Evolutionary conservation across 2,329 filamentous ascomycete genomes (phyloP).

Genomic region (Aspergillus persii): DNA sequence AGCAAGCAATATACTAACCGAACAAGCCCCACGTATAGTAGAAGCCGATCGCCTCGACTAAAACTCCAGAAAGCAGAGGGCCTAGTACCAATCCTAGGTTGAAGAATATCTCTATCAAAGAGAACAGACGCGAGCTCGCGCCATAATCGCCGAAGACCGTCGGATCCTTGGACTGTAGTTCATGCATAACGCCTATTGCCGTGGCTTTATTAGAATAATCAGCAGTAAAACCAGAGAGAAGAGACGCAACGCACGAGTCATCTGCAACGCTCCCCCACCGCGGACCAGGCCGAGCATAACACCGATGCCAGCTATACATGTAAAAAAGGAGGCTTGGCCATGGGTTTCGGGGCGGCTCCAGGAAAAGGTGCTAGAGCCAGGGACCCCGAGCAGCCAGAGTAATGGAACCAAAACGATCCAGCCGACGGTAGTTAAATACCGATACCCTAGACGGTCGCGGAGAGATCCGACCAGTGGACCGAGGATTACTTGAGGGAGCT

Average conservation of each 20-base stretch:
- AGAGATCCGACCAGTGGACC: constrained; percentile 58
- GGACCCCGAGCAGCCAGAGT: constrained; percentile 25
- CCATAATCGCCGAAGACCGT: constrained; percentile 26
- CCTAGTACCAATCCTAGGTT: constrained; percentile 24
- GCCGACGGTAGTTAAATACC: constrained; percentile 19
- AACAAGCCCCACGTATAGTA: constrained; percentile 16
- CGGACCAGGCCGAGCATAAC: constrained; percentile 20
- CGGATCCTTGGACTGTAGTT: constrained; percentile 17
- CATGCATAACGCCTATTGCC: constrained; percentile 19
- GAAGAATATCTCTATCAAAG: constrained; percentile 21
- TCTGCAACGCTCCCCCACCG: constrained; percentile 26
- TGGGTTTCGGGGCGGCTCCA: constrained; percentile 21
- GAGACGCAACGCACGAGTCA: constrained; percentile 21
- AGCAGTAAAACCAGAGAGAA: background rate
- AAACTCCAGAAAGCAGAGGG: constrained; percentile 18
- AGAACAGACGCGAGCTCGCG: constrained; percentile 23
- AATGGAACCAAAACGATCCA: constrained; percentile 19
- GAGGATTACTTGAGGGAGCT: constrained; percentile 56
- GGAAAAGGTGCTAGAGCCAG: constrained; percentile 22
- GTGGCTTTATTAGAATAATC: background rate
- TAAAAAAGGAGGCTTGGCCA: constrained; percentile 21
- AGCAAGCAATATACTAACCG: constrained; percentile 7
- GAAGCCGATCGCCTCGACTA: constrained; percentile 20
- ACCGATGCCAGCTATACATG: constrained; percentile 18
- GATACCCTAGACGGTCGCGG: constrained; percentile 24